phyloP scores from a whole-genome alignment of 768 basidiomycete genomes.

The Tulasnella calospora region DNA sequence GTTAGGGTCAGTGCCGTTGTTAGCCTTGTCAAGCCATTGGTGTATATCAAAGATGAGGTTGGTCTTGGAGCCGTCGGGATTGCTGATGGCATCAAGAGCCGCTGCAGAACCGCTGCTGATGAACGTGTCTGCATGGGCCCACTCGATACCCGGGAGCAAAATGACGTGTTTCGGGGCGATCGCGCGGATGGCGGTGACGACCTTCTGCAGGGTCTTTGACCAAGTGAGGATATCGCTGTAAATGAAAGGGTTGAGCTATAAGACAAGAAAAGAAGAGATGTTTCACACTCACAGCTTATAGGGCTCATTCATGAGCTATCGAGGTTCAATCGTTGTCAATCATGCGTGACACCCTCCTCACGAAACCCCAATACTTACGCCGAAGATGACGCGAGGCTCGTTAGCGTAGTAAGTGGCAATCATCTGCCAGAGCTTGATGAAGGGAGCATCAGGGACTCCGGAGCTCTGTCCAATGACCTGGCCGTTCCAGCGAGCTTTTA shows the following conservation, averaged over 20 bases:
- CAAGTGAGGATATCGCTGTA: constrained; percentile 45
- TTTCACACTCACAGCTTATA: constrained; percentile 42
- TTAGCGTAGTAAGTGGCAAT: constrained; percentile 49
- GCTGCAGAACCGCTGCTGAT: constrained; percentile 47
- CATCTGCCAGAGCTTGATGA: constrained; percentile 51
- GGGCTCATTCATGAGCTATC: constrained; percentile 53
- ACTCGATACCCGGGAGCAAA: constrained; percentile 56
- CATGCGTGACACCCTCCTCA: neutral
- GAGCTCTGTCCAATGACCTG: constrained; percentile 55
- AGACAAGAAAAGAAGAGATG: neutral
- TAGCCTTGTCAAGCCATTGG: constrained; percentile 56
- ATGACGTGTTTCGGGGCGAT: constrained; percentile 54
- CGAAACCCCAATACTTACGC: constrained; percentile 9
- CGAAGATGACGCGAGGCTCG: constrained; percentile 37
- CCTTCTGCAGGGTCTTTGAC: constrained; percentile 52
- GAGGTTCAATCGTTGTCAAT: neutral
- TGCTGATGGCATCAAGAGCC: constrained; percentile 44
- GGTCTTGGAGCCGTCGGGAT: constrained; percentile 42
- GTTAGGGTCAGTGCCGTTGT: constrained; percentile 42
- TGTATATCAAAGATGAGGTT: constrained; percentile 58
- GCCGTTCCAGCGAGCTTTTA: constrained; percentile 47
- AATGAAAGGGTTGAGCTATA: neutral
- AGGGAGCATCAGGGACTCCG: constrained; percentile 46
- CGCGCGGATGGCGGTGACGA: constrained; percentile 58
- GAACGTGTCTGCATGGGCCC: constrained; percentile 41